Conservation (phyloP, 2,329 filamentous ascomycete genomes). For the Coniella lustricola region DNA sequence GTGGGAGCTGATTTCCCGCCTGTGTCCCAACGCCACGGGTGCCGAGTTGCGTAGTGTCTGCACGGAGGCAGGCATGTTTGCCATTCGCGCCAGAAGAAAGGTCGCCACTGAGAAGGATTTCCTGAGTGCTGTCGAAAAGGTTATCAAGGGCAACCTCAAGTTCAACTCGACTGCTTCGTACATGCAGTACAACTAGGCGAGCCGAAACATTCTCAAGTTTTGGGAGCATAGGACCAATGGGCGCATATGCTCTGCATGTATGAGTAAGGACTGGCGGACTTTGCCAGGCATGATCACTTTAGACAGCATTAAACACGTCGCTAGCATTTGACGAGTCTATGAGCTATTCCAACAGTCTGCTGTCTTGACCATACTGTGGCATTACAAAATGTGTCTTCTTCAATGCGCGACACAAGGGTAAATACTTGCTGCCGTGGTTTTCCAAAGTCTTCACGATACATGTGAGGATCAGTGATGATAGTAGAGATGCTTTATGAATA, state of each 20-base stretch:
- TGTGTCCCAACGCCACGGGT: constrained; percentile 96
- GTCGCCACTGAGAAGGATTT: constrained; percentile 99
- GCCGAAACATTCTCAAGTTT: constrained; percentile 4
- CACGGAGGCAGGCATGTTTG: constrained; percentile 98
- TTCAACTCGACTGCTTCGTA: constrained; percentile 98
- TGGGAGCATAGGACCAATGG: not conserved
- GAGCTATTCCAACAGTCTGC: not conserved
- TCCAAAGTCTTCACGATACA: too few relatives aligned
- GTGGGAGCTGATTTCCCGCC: constrained; percentile 95
- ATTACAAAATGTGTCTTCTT: too few relatives aligned
- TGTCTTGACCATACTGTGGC: too few relatives aligned
- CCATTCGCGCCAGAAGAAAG: constrained; percentile 90
- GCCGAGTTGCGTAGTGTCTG: constrained; percentile 94
- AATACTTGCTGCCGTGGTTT: too few relatives aligned
- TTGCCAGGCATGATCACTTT: constrained; percentile 14
- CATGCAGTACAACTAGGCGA: constrained; percentile 90
- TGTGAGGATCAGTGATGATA: too few relatives aligned
- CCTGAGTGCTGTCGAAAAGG: constrained; percentile 95
- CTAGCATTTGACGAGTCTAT: not conserved
- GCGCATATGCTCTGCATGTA: constrained; percentile 16
- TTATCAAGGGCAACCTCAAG: constrained; percentile 98
- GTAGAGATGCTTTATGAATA: too few relatives aligned
- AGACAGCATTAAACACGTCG: constrained; percentile 14
- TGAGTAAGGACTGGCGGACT: constrained; percentile 15
- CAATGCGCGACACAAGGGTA: too few relatives aligned